Percentiles rank a stretch among this genome's conserved stretches.
phyloP scores from a whole-genome alignment of 169 alveolate species.

The Plasmodium gaboni region DNA sequence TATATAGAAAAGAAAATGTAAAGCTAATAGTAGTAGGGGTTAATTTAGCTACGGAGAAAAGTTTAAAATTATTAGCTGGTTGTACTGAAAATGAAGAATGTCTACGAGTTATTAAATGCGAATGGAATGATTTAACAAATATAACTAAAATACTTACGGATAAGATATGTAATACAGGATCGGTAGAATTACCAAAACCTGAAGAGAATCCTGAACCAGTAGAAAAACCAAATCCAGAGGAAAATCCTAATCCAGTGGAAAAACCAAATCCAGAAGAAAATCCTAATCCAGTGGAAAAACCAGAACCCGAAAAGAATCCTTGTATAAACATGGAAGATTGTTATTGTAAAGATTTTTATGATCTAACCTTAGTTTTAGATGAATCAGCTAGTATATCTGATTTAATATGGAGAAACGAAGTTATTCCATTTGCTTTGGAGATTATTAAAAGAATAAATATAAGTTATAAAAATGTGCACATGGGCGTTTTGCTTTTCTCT shows the following conservation, averaged over 20 bases:
- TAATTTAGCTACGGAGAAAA: constrained; percentile 24
- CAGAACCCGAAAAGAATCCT: constrained; percentile 9
- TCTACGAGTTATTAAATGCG: constrained; percentile 45
- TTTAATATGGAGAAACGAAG: constrained; percentile 50
- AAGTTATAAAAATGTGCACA: constrained; percentile 24
- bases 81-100: constrained; percentile 23
- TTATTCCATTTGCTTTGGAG: constrained; percentile 58
- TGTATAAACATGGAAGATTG: constrained; percentile 34
- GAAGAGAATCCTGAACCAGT: constrained; percentile 7
- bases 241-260: background rate
- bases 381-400: constrained; percentile 70
- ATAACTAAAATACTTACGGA: constrained; percentile 52
- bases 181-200: constrained; percentile 1
- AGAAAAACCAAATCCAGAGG: background rate
- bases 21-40: constrained; percentile 62
- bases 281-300: background rate
- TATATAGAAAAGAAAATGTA: constrained; percentile 39
- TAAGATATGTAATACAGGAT: constrained; percentile 51
- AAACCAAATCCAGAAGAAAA: constrained; percentile 3
- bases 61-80: constrained; percentile 48
- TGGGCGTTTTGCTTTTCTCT: constrained; percentile 52
- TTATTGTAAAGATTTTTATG: constrained; percentile 62
- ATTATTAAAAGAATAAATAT: constrained; percentile 30
- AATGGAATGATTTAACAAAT: constrained; percentile 37
- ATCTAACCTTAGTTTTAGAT: constrained; percentile 60